Base-by-base conservation (phyloP, 1,284 basidiomycete genomes). In the Wolfiporia cocos region DNA sequence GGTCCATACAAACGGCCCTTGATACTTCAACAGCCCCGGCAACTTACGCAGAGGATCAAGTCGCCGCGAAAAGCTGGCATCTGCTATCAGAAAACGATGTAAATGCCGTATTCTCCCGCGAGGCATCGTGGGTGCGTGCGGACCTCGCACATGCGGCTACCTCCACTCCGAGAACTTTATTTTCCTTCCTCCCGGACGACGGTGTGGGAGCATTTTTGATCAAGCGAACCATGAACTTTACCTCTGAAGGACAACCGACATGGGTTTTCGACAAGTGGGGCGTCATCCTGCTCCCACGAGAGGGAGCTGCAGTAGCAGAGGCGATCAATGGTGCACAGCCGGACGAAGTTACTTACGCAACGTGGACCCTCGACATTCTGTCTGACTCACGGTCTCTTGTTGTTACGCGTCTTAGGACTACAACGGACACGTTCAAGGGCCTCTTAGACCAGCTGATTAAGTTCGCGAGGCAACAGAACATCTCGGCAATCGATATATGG, bases 401-500 rank as follows among this genome's bases (percentile, higher is more conserved):
- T 7, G 60, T 81, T 12, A 78, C 76, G 7, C 70, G 76, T 3
- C 31, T 83, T 6, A 64, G 69, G 11, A 66, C 65, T 4, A 58
- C 55, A 5, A 46, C 41, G 19, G 51, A 60, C 2, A 59, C 61
- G 3, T 71, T 81, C 37, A 57, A 57, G 4, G 47, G 39, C 0
- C 52, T 83, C 21, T 47, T 81, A 18, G 46, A 46, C 7, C 58
- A 56, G 31, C 52, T 78, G 2, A 51, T 66, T 37, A 55, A 57
- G 22, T 62, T 61, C 15, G 76, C 74, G 18, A 56, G 50, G 40
- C 53, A 64, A 42, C 50, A 67, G 41, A 62, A 63, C 6, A 58
- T 76, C 26, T 56, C 64, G 33, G 62, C 53, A 37, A 57, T 84
- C 19, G 79, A 82, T 50, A 58, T 72, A 1, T 84, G 81, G 78